A percentile compares a stretch with the other conserved stretches of the same genome.
phyloP scores from a whole-genome alignment of 2,329 filamentous ascomycete species.

The Bertia moriformis region DNA sequence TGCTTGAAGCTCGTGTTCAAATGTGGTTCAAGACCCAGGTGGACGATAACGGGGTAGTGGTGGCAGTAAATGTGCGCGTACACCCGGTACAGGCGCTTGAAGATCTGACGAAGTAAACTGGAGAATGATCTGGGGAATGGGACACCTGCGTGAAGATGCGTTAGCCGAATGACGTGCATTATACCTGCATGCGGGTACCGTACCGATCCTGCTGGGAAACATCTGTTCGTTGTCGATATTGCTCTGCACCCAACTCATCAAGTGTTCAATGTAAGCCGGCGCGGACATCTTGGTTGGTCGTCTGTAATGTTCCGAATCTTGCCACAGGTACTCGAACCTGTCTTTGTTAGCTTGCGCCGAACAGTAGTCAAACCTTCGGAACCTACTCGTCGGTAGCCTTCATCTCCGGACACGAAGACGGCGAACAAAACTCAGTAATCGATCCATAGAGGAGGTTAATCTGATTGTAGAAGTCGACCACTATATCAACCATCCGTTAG shows the following conservation, averaged over 20 bases:
- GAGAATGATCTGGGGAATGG: slow-evolving; percentile 91
- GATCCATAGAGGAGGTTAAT: slow-evolving; percentile 97
- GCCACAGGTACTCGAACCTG: slow-evolving; percentile 97
- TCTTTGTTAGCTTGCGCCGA: slow-evolving; percentile 4
- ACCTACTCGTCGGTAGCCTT: slow-evolving; percentile 96
- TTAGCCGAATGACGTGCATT: slow-evolving; percentile 6
- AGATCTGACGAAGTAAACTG: slow-evolving; percentile 78
- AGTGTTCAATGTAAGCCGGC: slow-evolving; percentile 90
- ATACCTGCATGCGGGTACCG: slow-evolving; percentile 6
- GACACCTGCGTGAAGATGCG: slow-evolving; percentile 55
- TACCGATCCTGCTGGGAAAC: slow-evolving; percentile 84
- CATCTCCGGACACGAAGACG: slow-evolving; percentile 95
- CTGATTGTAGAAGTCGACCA: slow-evolving; percentile 99
- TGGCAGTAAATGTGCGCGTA: slow-evolving; percentile 99
- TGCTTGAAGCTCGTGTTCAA: slow-evolving; percentile 99
- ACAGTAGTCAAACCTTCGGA: slow-evolving; percentile 1
- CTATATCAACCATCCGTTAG: slow-evolving; percentile 26
- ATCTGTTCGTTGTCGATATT: slow-evolving; percentile 92
- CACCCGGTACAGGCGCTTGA: slow-evolving; percentile 96
- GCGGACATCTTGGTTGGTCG: slow-evolving; percentile 96
- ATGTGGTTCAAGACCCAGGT: slow-evolving; percentile 88
- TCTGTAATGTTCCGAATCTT: slow-evolving; percentile 87
- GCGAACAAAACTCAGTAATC: slow-evolving; percentile 98
- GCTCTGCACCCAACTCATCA: slow-evolving; percentile 92
- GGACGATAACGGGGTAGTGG: slow-evolving; percentile 91